These are phyloP conservation scores for Pichia cephalocereana DNA, from an alignment of 805 yeast genomes.

Conservation along the genomic window DNA sequence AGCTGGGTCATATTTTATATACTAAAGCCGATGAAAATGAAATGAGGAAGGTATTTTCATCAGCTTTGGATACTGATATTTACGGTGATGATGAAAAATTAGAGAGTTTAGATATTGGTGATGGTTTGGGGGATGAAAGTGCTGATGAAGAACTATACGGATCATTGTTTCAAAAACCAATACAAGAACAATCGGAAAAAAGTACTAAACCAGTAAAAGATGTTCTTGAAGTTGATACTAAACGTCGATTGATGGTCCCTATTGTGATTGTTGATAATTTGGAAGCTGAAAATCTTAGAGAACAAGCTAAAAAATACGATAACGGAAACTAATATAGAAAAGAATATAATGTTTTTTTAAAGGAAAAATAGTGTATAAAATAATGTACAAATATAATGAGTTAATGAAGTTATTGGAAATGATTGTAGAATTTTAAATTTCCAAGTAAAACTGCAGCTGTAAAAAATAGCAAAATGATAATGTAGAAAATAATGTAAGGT, in stretches of 20 bases:
- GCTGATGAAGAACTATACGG: not conserved
- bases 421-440: not conserved
- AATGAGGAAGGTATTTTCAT: slow-evolving; percentile 7
- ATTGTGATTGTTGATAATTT: slow-evolving; percentile 21
- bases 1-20: slow-evolving; percentile 22
- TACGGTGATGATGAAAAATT: slow-evolving; percentile 2
- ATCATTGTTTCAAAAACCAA: not conserved
- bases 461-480: slow-evolving; percentile 9
- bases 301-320: slow-evolving; percentile 5
- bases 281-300: slow-evolving; percentile 20
- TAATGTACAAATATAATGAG: not conserved
- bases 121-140: slow-evolving; percentile 5
- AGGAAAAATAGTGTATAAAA: not conserved
- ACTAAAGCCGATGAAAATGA: slow-evolving; percentile 7
- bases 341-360: not conserved
- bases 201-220: not conserved
- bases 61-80: slow-evolving; percentile 2
- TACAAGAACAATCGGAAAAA: not conserved
- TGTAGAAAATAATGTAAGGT: slow-evolving; percentile 30
- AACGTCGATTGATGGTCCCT: slow-evolving; percentile 13
- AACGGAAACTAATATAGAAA: not conserved
- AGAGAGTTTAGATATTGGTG: slow-evolving; percentile 5
- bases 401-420: not conserved
- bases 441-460: slow-evolving; percentile 3
- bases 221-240: not conserved